phyloP scores from a whole-genome alignment of 306 rosid species.

The Dryas octopetala region DNA sequence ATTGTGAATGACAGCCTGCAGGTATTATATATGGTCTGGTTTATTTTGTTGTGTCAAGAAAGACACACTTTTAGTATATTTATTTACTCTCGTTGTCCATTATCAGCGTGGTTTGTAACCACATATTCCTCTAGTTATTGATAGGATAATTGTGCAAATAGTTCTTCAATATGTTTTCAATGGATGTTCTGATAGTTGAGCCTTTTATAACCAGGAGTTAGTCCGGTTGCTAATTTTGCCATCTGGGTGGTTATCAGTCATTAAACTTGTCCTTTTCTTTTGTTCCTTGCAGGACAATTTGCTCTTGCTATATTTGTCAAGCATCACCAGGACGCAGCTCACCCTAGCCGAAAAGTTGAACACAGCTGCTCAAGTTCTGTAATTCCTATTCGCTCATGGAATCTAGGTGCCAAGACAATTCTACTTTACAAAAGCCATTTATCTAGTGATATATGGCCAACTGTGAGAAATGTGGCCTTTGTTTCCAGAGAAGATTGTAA shows the following conservation, averaged over 20 bases:
- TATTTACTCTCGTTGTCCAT: not conserved
- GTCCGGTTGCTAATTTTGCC: not conserved
- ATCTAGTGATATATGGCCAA: slow-evolving; percentile 9
- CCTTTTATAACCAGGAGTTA: not conserved
- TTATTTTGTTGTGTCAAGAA: not conserved
- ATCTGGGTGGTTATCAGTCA: not conserved
- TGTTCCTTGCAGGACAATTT: slow-evolving; percentile 60
- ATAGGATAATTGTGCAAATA: not conserved
- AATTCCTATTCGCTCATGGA: slow-evolving; percentile 7
- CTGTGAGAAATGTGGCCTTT: slow-evolving; percentile 11
- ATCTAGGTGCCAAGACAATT: slow-evolving; percentile 8
- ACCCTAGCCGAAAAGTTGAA: slow-evolving; percentile 87
- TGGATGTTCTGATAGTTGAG: not conserved
- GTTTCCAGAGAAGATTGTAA: slow-evolving; percentile 15
- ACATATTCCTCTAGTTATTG: not conserved
- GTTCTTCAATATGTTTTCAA: not conserved
- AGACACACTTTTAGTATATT: not conserved
- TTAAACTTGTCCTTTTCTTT: not conserved
- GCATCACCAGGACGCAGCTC: slow-evolving; percentile 87
- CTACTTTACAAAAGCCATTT: not conserved
- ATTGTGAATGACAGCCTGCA: slow-evolving; percentile 77
- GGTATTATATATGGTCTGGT: slow-evolving; percentile 37
- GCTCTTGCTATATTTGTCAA: slow-evolving; percentile 80
- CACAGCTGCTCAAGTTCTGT: slow-evolving; percentile 95
- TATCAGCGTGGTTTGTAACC: not conserved